Percentiles rank a stretch among this genome's conserved stretches.
These are phyloP conservation scores for Haplosporangium gracile DNA, from an alignment of 192 early-diverging fungal species.

Conservation along the genomic window DNA sequence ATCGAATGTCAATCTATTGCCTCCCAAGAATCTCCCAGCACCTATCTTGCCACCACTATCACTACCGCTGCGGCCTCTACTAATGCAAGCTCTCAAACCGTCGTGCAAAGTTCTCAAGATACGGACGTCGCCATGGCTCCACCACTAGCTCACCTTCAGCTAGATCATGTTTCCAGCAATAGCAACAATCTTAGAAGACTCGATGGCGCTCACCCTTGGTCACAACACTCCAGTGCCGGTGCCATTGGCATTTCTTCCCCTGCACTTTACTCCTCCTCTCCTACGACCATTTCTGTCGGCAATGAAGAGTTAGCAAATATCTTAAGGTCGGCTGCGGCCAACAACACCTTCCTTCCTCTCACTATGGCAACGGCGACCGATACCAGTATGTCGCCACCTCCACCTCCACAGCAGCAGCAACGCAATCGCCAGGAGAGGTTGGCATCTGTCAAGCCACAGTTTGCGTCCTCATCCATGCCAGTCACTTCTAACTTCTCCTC, in stretches of 20 bases:
- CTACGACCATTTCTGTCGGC: background rate
- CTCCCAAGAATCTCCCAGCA: background rate
- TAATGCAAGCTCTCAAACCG: background rate
- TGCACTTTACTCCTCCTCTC: background rate
- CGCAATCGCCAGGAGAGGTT: background rate
- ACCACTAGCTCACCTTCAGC: background rate
- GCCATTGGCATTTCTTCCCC: background rate
- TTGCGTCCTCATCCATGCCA: slow-evolving; percentile 1
- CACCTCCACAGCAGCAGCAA: background rate
- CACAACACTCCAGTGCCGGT: background rate
- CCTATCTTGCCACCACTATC: background rate
- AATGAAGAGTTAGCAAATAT: background rate
- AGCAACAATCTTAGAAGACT: background rate
- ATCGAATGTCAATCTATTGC: slow-evolving; percentile 15
- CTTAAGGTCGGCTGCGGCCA: background rate
- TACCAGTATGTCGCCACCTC: background rate
- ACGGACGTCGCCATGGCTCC: background rate
- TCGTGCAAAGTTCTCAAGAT: background rate
- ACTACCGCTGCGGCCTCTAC: too few relatives aligned
- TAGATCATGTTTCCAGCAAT: background rate
- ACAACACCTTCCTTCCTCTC: background rate
- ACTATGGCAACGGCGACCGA: background rate
- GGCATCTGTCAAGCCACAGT: background rate
- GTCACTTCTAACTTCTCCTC: background rate
- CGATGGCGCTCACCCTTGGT: background rate